Percentiles rank a stretch among this genome's conserved stretches.
Evolutionary conservation across 2,329 filamentous ascomycete species (phyloP).

Genomic region (Sporothrix pseudoabietina): DNA sequence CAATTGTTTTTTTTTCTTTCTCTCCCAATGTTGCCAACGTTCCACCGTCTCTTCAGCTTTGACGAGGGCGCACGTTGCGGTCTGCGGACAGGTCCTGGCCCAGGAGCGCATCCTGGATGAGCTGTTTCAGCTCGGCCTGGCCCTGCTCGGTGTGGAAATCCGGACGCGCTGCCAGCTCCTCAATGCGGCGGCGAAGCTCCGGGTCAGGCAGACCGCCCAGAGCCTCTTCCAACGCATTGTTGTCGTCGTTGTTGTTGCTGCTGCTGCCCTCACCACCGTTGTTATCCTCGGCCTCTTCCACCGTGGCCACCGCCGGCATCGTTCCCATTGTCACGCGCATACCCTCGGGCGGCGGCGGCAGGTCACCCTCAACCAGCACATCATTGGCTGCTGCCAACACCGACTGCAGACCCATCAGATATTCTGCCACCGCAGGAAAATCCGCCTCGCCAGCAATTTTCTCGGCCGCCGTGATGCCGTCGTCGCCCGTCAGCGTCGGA

Average conservation of each 20-base stretch:
- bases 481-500: constrained; percentile 63
- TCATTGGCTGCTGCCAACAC: constrained; percentile 35
- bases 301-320: constrained; percentile 54
- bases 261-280: neutral
- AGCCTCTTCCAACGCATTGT: constrained; percentile 36
- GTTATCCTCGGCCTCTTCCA: constrained; percentile 49
- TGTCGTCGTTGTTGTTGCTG: neutral
- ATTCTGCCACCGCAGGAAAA: constrained; percentile 72
- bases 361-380: constrained; percentile 38
- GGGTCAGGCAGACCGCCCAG: constrained; percentile 69
- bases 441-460: constrained; percentile 79
- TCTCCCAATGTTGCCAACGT: no score
- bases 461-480: constrained; percentile 78
- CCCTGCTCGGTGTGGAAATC: constrained; percentile 82
- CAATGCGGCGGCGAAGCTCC: constrained; percentile 82
- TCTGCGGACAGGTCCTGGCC: constrained; percentile 66
- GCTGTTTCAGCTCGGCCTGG: constrained; percentile 73
- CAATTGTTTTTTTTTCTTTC: neutral
- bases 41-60: constrained; percentile 49
- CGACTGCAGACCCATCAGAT: constrained; percentile 54
- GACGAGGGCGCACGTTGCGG: constrained; percentile 65
- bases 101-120: constrained; percentile 78
- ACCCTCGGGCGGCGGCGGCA: constrained; percentile 71
- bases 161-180: constrained; percentile 79
- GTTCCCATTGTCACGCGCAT: constrained; percentile 77